These are phyloP conservation scores for Annulohypoxylon stygium DNA, from an alignment of 495 filamentous ascomycete species.

Conservation along the genomic window DNA sequence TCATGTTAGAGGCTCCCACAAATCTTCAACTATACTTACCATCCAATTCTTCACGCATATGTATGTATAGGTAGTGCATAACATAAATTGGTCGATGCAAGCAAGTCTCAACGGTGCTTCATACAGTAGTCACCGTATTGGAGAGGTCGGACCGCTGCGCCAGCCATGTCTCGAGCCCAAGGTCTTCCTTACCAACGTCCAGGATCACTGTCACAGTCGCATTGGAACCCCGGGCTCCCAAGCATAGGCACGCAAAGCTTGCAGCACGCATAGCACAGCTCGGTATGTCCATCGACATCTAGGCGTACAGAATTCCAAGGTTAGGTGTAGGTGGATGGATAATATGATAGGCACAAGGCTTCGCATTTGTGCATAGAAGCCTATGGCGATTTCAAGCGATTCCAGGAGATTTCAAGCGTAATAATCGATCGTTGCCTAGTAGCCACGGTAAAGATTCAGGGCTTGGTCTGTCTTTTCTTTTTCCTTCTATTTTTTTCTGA, in stretches of 20 bases:
- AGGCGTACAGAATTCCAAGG: neutral
- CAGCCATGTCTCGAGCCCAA: slow-evolving; percentile 37
- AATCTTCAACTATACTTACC: slow-evolving; percentile 6
- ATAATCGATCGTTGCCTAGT: slow-evolving; percentile 4
- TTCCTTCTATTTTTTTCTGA: slow-evolving; percentile 34
- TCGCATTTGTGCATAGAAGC: slow-evolving; percentile 9
- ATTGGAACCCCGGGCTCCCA: slow-evolving; percentile 28
- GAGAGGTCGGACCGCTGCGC: slow-evolving; percentile 43
- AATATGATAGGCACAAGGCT: slow-evolving; percentile 6
- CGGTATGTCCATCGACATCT: slow-evolving; percentile 22
- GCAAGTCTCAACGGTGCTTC: slow-evolving; percentile 36
- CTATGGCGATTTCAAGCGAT: slow-evolving; percentile 1
- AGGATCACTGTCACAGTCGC: slow-evolving; percentile 40
- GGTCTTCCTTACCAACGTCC: slow-evolving; percentile 27
- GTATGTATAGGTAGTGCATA: slow-evolving; percentile 37
- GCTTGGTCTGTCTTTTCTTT: slow-evolving; percentile 6
- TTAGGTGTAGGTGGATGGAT: neutral
- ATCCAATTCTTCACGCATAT: slow-evolving; percentile 9
- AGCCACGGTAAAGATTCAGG: slow-evolving; percentile 10
- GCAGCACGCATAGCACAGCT: slow-evolving; percentile 27
- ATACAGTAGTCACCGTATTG: slow-evolving; percentile 40
- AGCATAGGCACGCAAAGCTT: slow-evolving; percentile 24
- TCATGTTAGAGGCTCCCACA: slow-evolving; percentile 18
- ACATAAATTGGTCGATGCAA: slow-evolving; percentile 42
- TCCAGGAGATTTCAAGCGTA: slow-evolving; percentile 3